Evolutionary conservation across 805 yeast genomes (phyloP), one percentile per base, ranked within the genome.

Genomic region (Saturnispora mendoncae): DNA sequence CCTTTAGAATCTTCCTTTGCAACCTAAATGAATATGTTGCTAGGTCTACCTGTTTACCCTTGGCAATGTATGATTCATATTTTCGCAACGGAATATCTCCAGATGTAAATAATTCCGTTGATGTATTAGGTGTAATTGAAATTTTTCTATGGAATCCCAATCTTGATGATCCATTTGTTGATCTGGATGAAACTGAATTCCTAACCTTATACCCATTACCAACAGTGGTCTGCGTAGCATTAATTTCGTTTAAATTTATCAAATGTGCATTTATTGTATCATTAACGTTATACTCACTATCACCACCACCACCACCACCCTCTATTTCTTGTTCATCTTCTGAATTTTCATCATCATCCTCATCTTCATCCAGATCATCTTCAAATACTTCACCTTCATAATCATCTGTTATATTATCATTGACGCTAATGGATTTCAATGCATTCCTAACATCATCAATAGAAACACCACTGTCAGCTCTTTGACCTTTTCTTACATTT

Each of bases 301-400:
- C 36, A 9, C 38, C 43, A 23, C 17, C 27, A 3, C 6, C 30
- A 10, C n/a, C 38, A 17, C 7, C 25, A 14, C n/a, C 28, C 13
- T 15, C 6, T 10, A 4, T 26, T 10, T 33, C 42, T 2, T 20
- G 17, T 14, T 33, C 37, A 18, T 37, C 46, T 7, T 38, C 46
- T 18, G 20, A 23, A 4, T 17, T 28, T 2, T 32, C 38, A 6
- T 30, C 33, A 17, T 38, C 45, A 10, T 32, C 45, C 19, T 30
- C 34, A 17, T 37, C 41, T 8, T 15, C 34, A 10, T 24, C 38
- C 14, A 43, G 46, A 6, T 37, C 44, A 2, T 34, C 47, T 19
- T 31, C 48, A 6, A 38, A 39, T 8, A 32, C 45, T 5, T 34
- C 47, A 17, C 64, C 51, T 56, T 72, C 51, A 66, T 64, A 55